Conservation (phyloP, 495 filamentous ascomycete genomes). For the Acidiella bohemica region DNA sequence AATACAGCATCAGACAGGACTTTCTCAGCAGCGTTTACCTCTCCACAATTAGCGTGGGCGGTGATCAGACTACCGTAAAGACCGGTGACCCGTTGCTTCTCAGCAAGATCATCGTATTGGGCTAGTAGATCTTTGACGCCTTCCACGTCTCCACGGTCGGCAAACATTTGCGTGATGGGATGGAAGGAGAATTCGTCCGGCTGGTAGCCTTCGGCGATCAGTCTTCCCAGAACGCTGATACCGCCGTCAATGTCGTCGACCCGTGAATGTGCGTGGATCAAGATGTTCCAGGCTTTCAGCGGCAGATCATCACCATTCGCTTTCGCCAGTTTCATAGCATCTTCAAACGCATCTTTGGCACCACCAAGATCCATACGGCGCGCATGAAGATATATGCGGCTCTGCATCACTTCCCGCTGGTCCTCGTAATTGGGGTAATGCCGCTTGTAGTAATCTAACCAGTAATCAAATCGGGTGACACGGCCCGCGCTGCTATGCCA, state of each 20-base stretch:
- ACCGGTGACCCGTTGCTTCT: conserved; percentile 32
- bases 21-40: conserved; percentile 23
- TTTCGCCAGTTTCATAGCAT: conserved; percentile 30
- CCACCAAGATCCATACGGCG: conserved; percentile 45
- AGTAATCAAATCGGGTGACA: conserved; percentile 34
- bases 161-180: conserved; percentile 57
- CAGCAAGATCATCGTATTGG: conserved; percentile 26
- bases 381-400: conserved; percentile 53
- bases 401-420: conserved; percentile 26
- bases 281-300: conserved; percentile 54
- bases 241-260: conserved; percentile 51
- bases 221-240: conserved; percentile 42
- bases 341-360: conserved; percentile 44
- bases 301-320: conserved; percentile 43
- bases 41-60: conserved; percentile 43
- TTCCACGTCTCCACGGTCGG: conserved; percentile 60
- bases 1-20: conserved; percentile 27
- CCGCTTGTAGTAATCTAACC: conserved; percentile 42
- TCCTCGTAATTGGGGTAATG: conserved; percentile 22
- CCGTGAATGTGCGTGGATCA: conserved; percentile 57
- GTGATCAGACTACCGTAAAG: conserved; percentile 54
- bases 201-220: conserved; percentile 33
- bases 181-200: conserved; percentile 52
- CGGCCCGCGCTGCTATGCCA: conserved; percentile 44
- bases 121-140: conserved; percentile 46